Evolutionary conservation across 345 rosid genomes (phyloP).

Genomic region (Eucalyptus shirleyi): DNA sequence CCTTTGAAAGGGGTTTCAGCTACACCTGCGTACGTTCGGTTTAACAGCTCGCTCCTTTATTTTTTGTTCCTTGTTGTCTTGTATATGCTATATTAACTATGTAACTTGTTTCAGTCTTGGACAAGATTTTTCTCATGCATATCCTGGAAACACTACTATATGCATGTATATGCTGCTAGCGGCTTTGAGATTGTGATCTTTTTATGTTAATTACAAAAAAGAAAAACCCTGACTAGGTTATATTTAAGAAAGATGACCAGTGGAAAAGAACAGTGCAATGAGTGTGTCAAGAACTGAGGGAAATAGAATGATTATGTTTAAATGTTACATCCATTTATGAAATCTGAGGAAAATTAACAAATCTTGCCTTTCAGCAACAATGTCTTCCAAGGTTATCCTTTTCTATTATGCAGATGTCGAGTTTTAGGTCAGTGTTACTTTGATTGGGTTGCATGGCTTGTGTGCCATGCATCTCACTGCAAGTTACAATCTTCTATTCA

Average conservation of each 20-base stretch:
- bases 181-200: background rate
- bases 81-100: background rate
- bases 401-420: background rate
- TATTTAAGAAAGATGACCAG: background rate
- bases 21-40: slow-evolving; percentile 50
- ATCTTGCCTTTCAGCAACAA: background rate
- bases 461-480: background rate
- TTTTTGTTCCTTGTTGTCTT: background rate
- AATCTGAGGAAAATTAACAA: background rate
- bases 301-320: background rate
- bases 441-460: background rate
- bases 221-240: background rate
- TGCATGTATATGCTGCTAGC: background rate
- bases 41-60: background rate
- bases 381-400: background rate
- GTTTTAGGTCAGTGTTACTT: background rate
- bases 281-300: background rate
- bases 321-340: background rate
- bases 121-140: background rate
- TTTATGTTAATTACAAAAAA: background rate
- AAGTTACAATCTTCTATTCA: background rate
- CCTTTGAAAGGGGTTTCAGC: slow-evolving; percentile 52
- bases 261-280: background rate
- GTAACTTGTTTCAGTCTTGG: background rate
- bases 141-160: background rate